These are phyloP conservation scores for Debaryomyces subglobosus DNA, from an alignment of 1,139 yeast genomes.

Conservation along the genomic window DNA sequence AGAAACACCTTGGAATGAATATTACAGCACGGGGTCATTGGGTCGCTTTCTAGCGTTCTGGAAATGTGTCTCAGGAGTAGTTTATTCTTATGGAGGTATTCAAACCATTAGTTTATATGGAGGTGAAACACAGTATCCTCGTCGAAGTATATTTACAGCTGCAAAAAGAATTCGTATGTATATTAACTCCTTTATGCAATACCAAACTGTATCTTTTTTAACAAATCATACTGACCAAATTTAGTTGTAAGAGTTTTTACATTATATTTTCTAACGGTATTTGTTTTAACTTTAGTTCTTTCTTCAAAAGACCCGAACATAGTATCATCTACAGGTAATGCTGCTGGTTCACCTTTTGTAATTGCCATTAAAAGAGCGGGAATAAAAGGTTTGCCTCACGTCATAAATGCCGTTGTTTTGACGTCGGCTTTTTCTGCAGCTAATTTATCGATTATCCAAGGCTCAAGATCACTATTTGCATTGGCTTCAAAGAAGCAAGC, in stretches of 20 bases:
- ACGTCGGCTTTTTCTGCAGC: slow-evolving; percentile 59
- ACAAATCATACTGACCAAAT: slow-evolving; percentile 9
- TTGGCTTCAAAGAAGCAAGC: slow-evolving; percentile 53
- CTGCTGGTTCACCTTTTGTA: slow-evolving; percentile 57
- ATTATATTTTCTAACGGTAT: slow-evolving; percentile 46
- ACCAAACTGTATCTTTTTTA: too few species aligned
- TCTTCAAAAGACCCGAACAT: slow-evolving; percentile 45
- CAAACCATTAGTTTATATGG: slow-evolving; percentile 47
- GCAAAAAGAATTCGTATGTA: slow-evolving; percentile 37
- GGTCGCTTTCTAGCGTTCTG: slow-evolving; percentile 33
- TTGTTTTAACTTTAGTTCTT: slow-evolving; percentile 50
- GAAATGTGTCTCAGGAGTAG: slow-evolving; percentile 27
- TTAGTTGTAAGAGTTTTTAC: slow-evolving; percentile 37
- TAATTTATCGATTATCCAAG: slow-evolving; percentile 43
- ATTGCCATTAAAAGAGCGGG: slow-evolving; percentile 55
- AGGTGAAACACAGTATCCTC: slow-evolving; percentile 52
- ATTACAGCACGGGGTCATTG: slow-evolving; percentile 22
- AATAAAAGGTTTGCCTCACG: slow-evolving; percentile 50
- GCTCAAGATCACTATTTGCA: slow-evolving; percentile 48
- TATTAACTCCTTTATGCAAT: slow-evolving; percentile 17
- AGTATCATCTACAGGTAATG: slow-evolving; percentile 46
- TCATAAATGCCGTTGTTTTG: slow-evolving; percentile 53
- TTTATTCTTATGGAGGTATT: slow-evolving; percentile 34
- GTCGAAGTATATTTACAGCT: slow-evolving; percentile 51
- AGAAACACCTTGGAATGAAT: slow-evolving; percentile 17